A percentile compares a stretch with the other conserved stretches of the same genome.
Evolutionary conservation across 2,329 filamentous ascomycete species (phyloP).

Genomic region (Dactylellina parvicollis): DNA sequence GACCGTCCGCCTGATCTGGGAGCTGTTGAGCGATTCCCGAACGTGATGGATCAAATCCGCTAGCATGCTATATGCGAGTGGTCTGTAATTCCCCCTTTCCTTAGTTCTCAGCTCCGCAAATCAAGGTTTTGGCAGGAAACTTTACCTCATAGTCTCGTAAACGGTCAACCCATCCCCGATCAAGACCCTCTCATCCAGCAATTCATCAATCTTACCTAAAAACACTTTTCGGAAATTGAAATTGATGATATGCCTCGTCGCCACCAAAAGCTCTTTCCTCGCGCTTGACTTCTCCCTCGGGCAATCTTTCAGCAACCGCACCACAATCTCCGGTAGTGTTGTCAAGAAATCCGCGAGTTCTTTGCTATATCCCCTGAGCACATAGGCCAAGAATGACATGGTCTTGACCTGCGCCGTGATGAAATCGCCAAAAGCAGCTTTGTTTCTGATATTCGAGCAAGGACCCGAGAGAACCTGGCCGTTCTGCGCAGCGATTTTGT

Average conservation of each 20-base stretch:
- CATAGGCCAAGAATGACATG: conserved; percentile 96
- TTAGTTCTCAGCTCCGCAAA: background rate
- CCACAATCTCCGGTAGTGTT: conserved; percentile 85
- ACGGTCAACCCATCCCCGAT: conserved; percentile 97
- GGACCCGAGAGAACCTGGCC: conserved; percentile 90
- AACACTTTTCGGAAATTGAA: conserved; percentile 98
- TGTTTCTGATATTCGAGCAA: conserved; percentile 90
- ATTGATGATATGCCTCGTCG: conserved; percentile 98
- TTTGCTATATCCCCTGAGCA: conserved; percentile 85
- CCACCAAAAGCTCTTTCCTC: conserved; percentile 92
- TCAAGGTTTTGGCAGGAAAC: background rate
- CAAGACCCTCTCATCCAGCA: conserved; percentile 90
- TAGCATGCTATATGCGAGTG: conserved; percentile 96
- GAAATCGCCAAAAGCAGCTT: conserved; percentile 94
- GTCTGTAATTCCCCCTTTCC: conserved; percentile 63
- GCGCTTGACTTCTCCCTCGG: conserved; percentile 92
- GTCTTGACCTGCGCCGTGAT: conserved; percentile 97
- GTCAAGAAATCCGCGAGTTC: conserved; percentile 88
- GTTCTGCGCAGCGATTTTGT: conserved; percentile 80
- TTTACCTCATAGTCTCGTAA: conserved; percentile 82
- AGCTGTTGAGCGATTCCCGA: conserved; percentile 82
- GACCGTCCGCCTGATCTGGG: conserved; percentile 94
- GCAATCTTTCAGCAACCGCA: conserved; percentile 90
- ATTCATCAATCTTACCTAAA: conserved; percentile 89
- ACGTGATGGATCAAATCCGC: conserved; percentile 98